Base-by-base conservation (phyloP, 2,329 filamentous ascomycete genomes). In the Aspergillus costaricaensis region DNA sequence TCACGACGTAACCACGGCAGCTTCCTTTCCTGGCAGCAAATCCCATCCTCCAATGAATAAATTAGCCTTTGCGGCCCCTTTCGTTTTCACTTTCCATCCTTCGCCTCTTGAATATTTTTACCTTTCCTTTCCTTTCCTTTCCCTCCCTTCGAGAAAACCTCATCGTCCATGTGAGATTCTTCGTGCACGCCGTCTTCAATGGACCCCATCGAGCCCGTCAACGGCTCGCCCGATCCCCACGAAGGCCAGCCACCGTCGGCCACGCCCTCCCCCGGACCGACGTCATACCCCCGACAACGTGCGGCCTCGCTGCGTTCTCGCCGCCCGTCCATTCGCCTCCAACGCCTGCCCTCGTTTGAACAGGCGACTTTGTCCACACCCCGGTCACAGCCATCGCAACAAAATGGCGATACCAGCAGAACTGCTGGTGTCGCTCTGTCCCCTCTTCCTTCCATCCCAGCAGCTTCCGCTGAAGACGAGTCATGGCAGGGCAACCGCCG, bases 151-250 rank as follows among this genome's bases (percentile, higher is more conserved):
- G 12, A 15, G 23, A 12, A 49, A 41, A 10, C 43, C 30, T 14
- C 47, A 32, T 57, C 44, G 25, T 56, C 48, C 21, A 44, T 44
- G 41, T 62, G 44, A 57, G 43, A 54, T 51, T 38, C 41, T 30
- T 43, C 9, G 38, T 54, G 25, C 21, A 38, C 30, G 10, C 39
- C 49, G n/a, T 15, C 38, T 21, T 21, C 55, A 60, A 77, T 78
- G 76, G 75, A 78, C 73, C 74, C 62, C 63, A 77, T 77, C 64
- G 76, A 77, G 65, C 65, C 68, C 39, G 66, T 65, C 38, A 69
- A 67, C 55, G 70, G 69, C 59, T 64, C 64, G 21, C 44, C 60
- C 39, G 59, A 56, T 59, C 55, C 60, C 50, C 54, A 60, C 38
- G 62, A 53, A n/a, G 41, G 47, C 62, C 59, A 25, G 39, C 61